Percentiles rank a stretch among this genome's conserved stretches.
phyloP scores from a whole-genome alignment of 805 yeast genomes.

The Candida nemodendra region DNA sequence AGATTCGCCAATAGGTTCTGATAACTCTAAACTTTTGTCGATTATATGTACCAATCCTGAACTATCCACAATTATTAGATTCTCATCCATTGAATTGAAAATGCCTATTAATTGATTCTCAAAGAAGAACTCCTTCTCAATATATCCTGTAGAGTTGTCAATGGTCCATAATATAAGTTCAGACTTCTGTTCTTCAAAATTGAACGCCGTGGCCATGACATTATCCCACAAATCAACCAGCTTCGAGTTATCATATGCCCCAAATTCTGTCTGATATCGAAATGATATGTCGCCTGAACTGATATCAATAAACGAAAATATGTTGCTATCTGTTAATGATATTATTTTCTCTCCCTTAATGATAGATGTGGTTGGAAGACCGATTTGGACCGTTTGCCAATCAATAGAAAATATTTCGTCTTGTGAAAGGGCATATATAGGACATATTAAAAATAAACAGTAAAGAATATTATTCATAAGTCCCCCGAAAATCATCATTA shows the following conservation, averaged over 20 bases:
- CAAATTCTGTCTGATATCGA: constrained; percentile 30
- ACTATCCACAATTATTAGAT: constrained; percentile 10
- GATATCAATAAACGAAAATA: constrained; percentile 28
- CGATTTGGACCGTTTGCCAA: constrained; percentile 51
- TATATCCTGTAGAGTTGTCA: constrained; percentile 7
- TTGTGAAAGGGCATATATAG: constrained; percentile 22
- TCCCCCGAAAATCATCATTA: too few relatives aligned
- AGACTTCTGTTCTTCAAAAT: constrained; percentile 12
- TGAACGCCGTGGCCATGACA: constrained; percentile 16
- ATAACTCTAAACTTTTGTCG: constrained; percentile 2
- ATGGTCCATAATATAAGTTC: constrained; percentile 20
- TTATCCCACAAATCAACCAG: constrained; percentile 13
- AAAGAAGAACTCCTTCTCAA: constrained; percentile 20
- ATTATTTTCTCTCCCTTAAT: constrained; percentile 19
- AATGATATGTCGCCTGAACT: constrained; percentile 28
- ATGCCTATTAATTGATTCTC: constrained; percentile 15
- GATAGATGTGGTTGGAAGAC: constrained; percentile 31
- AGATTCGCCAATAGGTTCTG: not conserved
- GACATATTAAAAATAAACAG: constrained; percentile 8
- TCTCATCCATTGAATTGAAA: constrained; percentile 4
- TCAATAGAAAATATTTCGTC: constrained; percentile 57
- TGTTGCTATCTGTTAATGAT: constrained; percentile 27
- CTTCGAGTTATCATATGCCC: constrained; percentile 8
- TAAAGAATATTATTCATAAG: too few relatives aligned
- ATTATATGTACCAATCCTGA: constrained; percentile 10